Base-by-base conservation (phyloP, 495 filamentous ascomycete genomes). In the Oidiodendron maius region DNA sequence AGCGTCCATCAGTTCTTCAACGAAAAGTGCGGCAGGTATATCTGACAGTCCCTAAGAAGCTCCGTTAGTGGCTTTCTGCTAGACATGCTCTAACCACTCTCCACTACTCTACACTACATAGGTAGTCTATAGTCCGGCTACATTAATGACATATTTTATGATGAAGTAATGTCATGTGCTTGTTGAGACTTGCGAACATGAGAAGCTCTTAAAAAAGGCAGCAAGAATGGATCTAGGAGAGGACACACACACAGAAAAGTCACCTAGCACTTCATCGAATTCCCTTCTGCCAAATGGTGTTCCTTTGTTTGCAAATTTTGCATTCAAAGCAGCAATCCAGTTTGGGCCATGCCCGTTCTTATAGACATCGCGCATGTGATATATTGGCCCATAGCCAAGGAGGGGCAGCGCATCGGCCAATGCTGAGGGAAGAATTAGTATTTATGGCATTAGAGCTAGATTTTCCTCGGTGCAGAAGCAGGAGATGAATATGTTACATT, bases 11-110 rank as follows among this genome's bases (percentile, higher is more conserved):
- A 72, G 49, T 35, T 72, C 66, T 0, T 51, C 22, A 6, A 62
- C 64, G 25, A 74, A 76, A 3, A 62, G 40, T 9, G 51, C 44
- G 23, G 40, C 42, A 0, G 64, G 64, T 3, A 59, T 66, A 1
- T 73, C 60, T 23, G 70, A 68, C 23, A 63, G 55, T 50, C 57
- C 57, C 48, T 72, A 51, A 5, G 69, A 66, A 13, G 75, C 50
- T 2, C 77, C 12, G 26, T 30, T 30, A 30, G 26, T 30, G 5
- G 5, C 26, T 30, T 5, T 12, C 26, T 30, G 5, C 12, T 30
- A 30, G 26, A 12, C 26, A 30, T 12, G 26, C 26, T 30, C 26
- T 30, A 30, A 30, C 12, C 26, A 5, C 5, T 30, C 26, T 30
- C 26, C 26, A 5, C 12, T 30, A 5, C 12, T 30, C 5, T 30